phyloP scores from a whole-genome alignment of 148 eudicot genomes.

The Heliosperma pusillum region DNA sequence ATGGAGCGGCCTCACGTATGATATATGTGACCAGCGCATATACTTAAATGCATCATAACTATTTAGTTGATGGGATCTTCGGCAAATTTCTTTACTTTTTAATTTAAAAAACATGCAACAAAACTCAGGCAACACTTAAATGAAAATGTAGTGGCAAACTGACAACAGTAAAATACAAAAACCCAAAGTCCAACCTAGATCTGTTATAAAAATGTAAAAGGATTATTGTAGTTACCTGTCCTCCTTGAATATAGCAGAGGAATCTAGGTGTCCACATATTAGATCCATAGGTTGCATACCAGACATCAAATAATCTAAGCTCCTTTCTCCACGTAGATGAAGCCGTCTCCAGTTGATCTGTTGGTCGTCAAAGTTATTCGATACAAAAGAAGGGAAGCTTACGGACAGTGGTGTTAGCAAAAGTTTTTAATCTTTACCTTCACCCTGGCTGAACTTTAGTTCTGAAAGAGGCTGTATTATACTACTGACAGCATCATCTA shows the following conservation, averaged over 20 bases:
- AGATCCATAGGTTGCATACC: slow-evolving; percentile 94
- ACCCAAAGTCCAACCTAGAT: not conserved
- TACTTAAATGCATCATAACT: not conserved
- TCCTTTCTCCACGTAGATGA: slow-evolving; percentile 61
- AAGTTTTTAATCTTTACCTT: slow-evolving; percentile 32
- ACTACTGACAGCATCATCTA: slow-evolving; percentile 43
- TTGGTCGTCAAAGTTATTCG: slow-evolving; percentile 7
- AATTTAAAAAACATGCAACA: too few species aligned
- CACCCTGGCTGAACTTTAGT: slow-evolving; percentile 42
- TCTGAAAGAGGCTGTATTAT: slow-evolving; percentile 61
- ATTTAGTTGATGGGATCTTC: not conserved
- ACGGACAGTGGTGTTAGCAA: not conserved
- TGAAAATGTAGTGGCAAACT: not conserved
- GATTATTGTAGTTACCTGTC: slow-evolving; percentile 58
- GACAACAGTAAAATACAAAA: not conserved
- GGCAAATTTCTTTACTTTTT: not conserved
- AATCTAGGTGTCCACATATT: slow-evolving; percentile 79
- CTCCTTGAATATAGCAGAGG: slow-evolving; percentile 87
- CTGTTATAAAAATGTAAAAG: not conserved
- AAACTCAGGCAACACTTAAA: too few species aligned
- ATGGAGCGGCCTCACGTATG: not conserved
- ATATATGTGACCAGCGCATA: not conserved
- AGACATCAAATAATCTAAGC: slow-evolving; percentile 59
- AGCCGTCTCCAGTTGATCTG: slow-evolving; percentile 41
- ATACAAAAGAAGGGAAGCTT: not conserved